Evolutionary conservation across 345 rosid species (phyloP), one percentile per base, ranked within the genome.

Genomic region (Lepidium sativum): DNA sequence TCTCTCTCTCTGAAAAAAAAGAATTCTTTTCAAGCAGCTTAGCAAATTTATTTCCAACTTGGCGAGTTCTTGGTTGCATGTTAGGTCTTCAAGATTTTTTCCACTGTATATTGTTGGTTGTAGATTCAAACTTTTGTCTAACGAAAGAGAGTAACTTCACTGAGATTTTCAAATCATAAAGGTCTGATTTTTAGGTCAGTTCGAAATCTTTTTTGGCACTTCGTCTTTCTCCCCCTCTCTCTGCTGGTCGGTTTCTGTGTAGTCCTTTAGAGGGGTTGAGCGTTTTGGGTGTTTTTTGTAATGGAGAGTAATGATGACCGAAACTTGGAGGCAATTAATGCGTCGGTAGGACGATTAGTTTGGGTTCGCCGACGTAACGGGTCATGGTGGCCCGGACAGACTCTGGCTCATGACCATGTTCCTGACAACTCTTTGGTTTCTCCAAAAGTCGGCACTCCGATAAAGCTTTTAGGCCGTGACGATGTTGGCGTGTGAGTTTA

Each of bases 381-480:
- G 27, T 88, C 99, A 9, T 95, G 99, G 99, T 95, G 99, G 99
- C 99, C 99, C 1, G 99, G 96, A 48, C 86, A 84, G 78, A 86
- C 84, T 68, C 71, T 95, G 80, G 77, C 83, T 47, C 76, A 76
- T 9, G 85, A 91, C n/a, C 87, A 95, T 72, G 61, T 95, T 49
- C 78, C 91, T 42, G 88, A 85, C 40, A 80, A 79, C 40, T 85
- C 87, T 64, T 75, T 86, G 82, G 86, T 82, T 60, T 83, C 95
- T 23, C 85, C 96, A 21, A 84, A 83, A 91, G 72, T 80, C 23
- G 99, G 99, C 73, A 85, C 97, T 49, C 98, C 99, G 0, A 95
- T 95, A 48, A 91, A 88, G 84, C 98, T 95, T 68, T 88, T 95
- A 11, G 94, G 99, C 32, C 96, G 99, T 52, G 89, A 84, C 56